Conservation (phyloP, 1,284 basidiomycete genomes). For the Rhodotorula sp. region DNA sequence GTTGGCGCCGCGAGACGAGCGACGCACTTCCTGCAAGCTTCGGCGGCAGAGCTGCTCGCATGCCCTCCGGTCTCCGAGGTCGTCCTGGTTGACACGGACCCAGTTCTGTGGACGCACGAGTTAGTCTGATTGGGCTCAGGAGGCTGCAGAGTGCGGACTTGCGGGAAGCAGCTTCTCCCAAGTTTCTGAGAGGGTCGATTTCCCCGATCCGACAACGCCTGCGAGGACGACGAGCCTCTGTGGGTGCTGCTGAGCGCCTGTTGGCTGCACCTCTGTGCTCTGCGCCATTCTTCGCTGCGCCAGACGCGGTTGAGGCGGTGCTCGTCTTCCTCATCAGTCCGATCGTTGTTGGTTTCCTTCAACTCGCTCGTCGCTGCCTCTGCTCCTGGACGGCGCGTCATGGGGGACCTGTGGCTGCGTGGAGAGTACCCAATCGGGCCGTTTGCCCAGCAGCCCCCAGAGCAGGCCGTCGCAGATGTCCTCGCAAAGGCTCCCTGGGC, state of each 20-base stretch:
- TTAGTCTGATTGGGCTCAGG: not conserved
- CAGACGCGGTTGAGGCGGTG: too few relatives aligned
- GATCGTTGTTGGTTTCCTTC: not conserved
- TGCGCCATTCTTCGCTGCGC: too few relatives aligned
- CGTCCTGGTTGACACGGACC: constrained; percentile 42
- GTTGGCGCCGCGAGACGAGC: too few relatives aligned
- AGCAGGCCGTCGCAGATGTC: constrained; percentile 37
- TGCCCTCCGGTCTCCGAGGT: constrained; percentile 30
- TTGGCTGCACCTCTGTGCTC: too few relatives aligned
- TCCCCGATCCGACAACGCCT: constrained; percentile 43
- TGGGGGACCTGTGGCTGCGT: constrained; percentile 35
- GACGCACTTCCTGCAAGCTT: not conserved
- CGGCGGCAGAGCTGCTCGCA: constrained; percentile 22
- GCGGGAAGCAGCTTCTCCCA: constrained; percentile 19
- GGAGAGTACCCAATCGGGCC: constrained; percentile 27
- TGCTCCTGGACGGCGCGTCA: not conserved
- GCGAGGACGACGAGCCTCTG: constrained; percentile 33
- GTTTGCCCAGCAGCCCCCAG: constrained; percentile 15
- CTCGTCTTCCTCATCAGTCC: not conserved
- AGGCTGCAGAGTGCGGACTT: not conserved
- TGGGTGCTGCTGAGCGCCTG: too few relatives aligned
- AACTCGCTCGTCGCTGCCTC: not conserved
- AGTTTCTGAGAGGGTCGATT: constrained; percentile 32
- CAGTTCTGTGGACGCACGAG: constrained; percentile 21
- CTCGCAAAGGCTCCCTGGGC: constrained; percentile 30